These are phyloP conservation scores for Exsudoporus frostii DNA, from an alignment of 768 basidiomycete genomes.

Conservation along the genomic window DNA sequence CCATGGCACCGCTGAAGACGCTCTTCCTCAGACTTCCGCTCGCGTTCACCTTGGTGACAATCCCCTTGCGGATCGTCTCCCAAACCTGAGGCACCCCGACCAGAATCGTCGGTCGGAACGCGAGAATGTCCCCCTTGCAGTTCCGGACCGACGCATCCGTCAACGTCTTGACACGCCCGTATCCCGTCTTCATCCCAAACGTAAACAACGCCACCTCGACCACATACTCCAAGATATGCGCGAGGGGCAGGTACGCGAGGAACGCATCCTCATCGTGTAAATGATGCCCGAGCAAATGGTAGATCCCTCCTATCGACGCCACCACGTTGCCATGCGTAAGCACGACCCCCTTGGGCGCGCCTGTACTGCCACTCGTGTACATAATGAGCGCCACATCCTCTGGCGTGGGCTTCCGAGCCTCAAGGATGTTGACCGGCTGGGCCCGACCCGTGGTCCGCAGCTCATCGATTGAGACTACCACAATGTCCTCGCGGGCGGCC, in stretches of 20 bases:
- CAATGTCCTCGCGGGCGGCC: constrained; percentile 52
- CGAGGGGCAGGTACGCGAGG: constrained; percentile 91
- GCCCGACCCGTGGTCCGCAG: constrained; percentile 64
- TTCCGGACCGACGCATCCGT: constrained; percentile 92
- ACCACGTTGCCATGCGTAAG: constrained; percentile 86
- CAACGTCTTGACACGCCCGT: constrained; percentile 92
- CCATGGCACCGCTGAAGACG: constrained; percentile 77
- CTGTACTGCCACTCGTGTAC: constrained; percentile 91
- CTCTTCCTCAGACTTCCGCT: constrained; percentile 64
- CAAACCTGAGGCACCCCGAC: constrained; percentile 95
- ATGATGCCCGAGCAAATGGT: constrained; percentile 63
- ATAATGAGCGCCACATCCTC: constrained; percentile 65
- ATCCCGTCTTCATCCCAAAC: constrained; percentile 79
- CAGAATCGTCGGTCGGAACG: constrained; percentile 86
- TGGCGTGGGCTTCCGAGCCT: constrained; percentile 45
- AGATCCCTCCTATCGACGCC: constrained; percentile 82
- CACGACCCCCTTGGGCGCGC: constrained; percentile 90
- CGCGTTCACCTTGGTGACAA: constrained; percentile 73
- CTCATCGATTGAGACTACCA: constrained; percentile 64
- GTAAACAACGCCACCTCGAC: constrained; percentile 80
- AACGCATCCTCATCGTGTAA: constrained; percentile 35
- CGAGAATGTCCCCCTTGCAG: constrained; percentile 80
- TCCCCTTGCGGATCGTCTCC: constrained; percentile 97
- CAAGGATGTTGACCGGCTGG: constrained; percentile 50
- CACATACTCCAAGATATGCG: constrained; percentile 94